Evolutionary conservation across 805 yeast species (phyloP), one percentile per base, ranked within the genome.

Genomic region (Hanseniaspora lindneri): DNA sequence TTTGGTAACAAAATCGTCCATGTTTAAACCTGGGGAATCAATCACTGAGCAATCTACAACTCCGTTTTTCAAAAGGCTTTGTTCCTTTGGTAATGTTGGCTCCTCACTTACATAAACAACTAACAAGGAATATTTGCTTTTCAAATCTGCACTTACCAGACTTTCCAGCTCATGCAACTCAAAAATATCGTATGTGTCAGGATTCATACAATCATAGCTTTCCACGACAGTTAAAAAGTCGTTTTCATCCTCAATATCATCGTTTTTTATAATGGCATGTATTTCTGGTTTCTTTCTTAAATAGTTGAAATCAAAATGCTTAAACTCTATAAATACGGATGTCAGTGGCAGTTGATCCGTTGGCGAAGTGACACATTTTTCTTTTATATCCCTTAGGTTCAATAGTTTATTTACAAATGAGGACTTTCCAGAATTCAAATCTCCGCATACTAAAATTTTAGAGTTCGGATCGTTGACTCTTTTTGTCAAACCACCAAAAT

Each of bases 301-400:
- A 39, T 79, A 83, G 19, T 77, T 68, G 11, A 49, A 49, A 19
- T 36, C 20, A 10, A 87, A 85, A 62, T 92, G 96, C 25, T 84
- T 69, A 7, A 94, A 89, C 64, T 94, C 98, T 61, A 96, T 88
- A 58, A 94, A 94, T 0, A 92, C 96, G 53, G 84, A 80, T 0
- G 99, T 92, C 58, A 96, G 87, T 2, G 99, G 99, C 60, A 92
- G 95, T 59, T 92, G 98, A 64, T 92, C 99, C 58, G 83, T 95
- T 0, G 99, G 98, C 5, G 49, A 46, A 8, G 33, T 39, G 2
- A 30, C 39, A 32, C 49, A 39, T 25, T 39, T 24, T 2, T 39
- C 43, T 17, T 32, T 13, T 41, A 92, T 66, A 2, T 92, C 65
- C 43, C 77, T 75, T 44, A 92, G 73, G 55, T 88, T 71, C 51